Evolutionary conservation across 73 alveolate species (phyloP), one percentile per base, ranked within the genome.

Genomic region (Paramecium pentaurelia): DNA sequence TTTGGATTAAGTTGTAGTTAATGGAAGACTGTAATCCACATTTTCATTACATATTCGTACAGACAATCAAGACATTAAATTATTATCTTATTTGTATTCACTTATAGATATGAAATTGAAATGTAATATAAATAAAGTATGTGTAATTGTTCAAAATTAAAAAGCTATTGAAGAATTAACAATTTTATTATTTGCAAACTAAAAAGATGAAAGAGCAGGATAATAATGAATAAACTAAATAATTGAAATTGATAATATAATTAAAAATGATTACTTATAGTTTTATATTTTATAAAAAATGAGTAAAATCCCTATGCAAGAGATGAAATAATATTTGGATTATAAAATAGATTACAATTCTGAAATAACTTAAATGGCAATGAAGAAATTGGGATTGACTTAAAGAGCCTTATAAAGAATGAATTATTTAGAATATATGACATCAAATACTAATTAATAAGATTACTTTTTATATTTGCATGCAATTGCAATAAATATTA

Each of bases 161-260:
- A 40, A 73, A 7, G 58, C 58, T 4, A 37, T 73, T 73, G 87
- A 73, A 38, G 58, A 73, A 38, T 37, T 73, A 16, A 40, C 60
- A 16, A 1, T 6, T 0, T 73, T 73, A 38, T 38, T 73, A 73
- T 73, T 73, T 73, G 87, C 87, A 30, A 73, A 73, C 32, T 37
- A 37, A 40, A 73, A 73, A n/a, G 87, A 73, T 73, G 87, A 73
- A 40, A 73, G 87, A 20, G 87, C 84, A 34, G 84, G 84, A 64
- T 27, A 64, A 60, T 10, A 60, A 34, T 64, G 84, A 64, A 64
- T 54, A 54, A 54, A 54, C 11, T n/a, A 54, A 54, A 54, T 16
- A 54, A 49, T 47, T 47, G 60, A 54, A 54, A 22, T 54, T 54
- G 32, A 54, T 54, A 54, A 54, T 54, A 54, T 54, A 54, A 54